Percentiles rank a stretch among this genome's conserved stretches.
These are phyloP conservation scores for Saccharomyces mikatae DNA, from an alignment of 805 yeast genomes.

Conservation along the genomic window DNA sequence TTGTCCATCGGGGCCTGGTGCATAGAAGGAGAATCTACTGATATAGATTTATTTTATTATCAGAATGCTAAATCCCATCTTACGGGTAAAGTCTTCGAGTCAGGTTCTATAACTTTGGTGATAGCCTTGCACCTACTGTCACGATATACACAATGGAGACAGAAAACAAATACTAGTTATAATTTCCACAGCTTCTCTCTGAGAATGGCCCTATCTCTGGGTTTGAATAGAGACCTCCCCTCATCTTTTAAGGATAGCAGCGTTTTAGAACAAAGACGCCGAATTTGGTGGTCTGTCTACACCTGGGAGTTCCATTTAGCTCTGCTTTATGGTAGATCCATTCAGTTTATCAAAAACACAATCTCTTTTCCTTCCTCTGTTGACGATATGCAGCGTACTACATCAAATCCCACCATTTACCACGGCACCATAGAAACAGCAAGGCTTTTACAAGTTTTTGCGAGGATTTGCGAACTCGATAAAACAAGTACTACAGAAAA, in stretches of 20 bases:
- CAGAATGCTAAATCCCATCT: conserved; percentile 42
- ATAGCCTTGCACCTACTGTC: conserved; percentile 47
- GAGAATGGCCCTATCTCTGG: conserved; percentile 60
- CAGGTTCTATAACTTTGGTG: conserved; percentile 49
- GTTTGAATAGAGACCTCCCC: conserved; percentile 45
- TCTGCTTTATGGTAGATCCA: conserved; percentile 58
- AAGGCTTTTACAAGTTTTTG: conserved; percentile 40
- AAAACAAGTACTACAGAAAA: conserved; percentile 40
- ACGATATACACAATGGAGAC: conserved; percentile 55
- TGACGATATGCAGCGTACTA: conserved; percentile 32
- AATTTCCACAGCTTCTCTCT: conserved; percentile 56
- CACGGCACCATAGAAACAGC: conserved; percentile 52
- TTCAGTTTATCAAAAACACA: conserved; percentile 42
- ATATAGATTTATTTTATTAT: conserved; percentile 48
- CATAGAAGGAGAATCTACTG: conserved; percentile 42
- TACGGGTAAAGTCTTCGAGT: conserved; percentile 44
- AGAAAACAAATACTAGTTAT: conserved; percentile 64
- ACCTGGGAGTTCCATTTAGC: conserved; percentile 58
- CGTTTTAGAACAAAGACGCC: conserved; percentile 44
- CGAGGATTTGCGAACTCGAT: conserved; percentile 34
- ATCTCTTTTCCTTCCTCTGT: conserved; percentile 44
- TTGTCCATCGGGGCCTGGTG: conserved; percentile 68
- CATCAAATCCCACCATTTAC: conserved; percentile 45
- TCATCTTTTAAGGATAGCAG: conserved; percentile 10
- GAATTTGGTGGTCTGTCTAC: conserved; percentile 64